Conservation (phyloP, 31 red algal species). For the Asparagopsis taxiformis region DNA sequence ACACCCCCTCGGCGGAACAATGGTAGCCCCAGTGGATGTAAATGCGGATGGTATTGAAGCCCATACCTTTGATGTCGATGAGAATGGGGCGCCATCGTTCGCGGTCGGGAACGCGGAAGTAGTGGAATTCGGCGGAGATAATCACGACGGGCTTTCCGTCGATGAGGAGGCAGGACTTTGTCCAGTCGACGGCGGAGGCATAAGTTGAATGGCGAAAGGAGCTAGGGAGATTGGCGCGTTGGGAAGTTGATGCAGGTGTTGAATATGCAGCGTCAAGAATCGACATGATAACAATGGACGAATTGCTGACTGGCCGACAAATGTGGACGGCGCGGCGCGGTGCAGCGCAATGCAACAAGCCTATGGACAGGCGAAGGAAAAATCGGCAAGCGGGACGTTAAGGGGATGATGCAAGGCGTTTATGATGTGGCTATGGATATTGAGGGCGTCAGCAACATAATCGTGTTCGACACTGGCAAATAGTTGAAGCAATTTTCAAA, state of each 20-base stretch:
- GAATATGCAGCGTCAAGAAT: not conserved
- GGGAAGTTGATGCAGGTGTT: constrained; percentile 19
- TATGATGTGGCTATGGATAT: too few relatives aligned
- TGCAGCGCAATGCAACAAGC: too few relatives aligned
- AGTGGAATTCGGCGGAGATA: constrained; percentile 86
- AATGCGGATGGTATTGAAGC: constrained; percentile 83
- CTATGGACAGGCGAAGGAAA: too few relatives aligned
- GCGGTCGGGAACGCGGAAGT: constrained; percentile 80
- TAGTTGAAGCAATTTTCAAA: too few relatives aligned
- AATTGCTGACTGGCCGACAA: too few relatives aligned
- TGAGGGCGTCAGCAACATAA: too few relatives aligned
- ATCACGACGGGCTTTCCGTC: constrained; percentile 63
- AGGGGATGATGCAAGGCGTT: too few relatives aligned
- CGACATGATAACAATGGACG: too few relatives aligned
- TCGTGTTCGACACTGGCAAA: too few relatives aligned
- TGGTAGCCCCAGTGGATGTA: constrained; percentile 92
- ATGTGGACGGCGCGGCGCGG: too few relatives aligned
- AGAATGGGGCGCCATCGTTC: constrained; percentile 68
- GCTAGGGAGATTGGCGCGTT: constrained; percentile 40
- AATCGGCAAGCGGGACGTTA: too few relatives aligned
- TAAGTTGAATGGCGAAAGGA: constrained; percentile 35
- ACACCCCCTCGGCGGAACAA: constrained; percentile 61
- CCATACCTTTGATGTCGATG: constrained; percentile 44
- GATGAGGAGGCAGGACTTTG: constrained; percentile 45
- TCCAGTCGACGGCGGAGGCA: constrained; percentile 54